Evolutionary conservation across 164 flowering plant species (phyloP).

Genomic region (Hamamelis virginiana): DNA sequence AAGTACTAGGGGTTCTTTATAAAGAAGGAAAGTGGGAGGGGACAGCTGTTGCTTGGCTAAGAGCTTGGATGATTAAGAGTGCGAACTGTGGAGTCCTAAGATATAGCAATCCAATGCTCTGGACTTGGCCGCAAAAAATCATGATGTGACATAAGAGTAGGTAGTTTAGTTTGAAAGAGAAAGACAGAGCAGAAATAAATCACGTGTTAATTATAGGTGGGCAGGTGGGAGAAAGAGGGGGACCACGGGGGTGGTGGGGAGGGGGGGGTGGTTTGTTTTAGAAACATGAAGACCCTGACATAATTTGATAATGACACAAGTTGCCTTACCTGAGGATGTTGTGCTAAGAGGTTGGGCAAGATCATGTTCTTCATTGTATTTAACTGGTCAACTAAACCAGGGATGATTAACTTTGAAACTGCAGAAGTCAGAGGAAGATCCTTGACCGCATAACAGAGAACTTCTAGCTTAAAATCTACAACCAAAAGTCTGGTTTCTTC

Average conservation of each 20-base stretch:
- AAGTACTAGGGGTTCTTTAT: not conserved
- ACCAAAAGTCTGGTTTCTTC: constrained; percentile 54
- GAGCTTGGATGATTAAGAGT: not conserved
- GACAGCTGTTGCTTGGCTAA: too few relatives aligned
- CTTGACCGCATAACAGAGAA: constrained; percentile 70
- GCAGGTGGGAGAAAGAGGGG: not conserved
- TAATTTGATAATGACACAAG: not conserved
- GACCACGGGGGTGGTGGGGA: too few relatives aligned
- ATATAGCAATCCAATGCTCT: not conserved
- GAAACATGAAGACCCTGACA: not conserved
- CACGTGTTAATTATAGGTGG: too few relatives aligned
- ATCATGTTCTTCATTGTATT: constrained; percentile 44
- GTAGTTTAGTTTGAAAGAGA: too few relatives aligned
- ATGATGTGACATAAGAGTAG: not conserved
- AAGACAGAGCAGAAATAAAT: too few relatives aligned
- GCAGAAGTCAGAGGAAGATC: constrained; percentile 54
- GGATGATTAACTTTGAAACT: constrained; percentile 68
- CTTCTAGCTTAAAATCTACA: constrained; percentile 61
- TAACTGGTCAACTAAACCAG: constrained; percentile 73
- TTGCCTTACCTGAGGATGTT: constrained; percentile 61
- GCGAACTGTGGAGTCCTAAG: not conserved
- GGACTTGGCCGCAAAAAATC: not conserved
- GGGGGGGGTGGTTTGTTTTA: too few relatives aligned
- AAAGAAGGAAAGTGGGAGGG: not conserved
- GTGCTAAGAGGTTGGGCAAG: constrained; percentile 46